A percentile compares a stretch with the other conserved stretches of the same genome.
Evolutionary conservation across 495 filamentous ascomycete genomes (phyloP).

Genomic region (Penicillium pulvis): DNA sequence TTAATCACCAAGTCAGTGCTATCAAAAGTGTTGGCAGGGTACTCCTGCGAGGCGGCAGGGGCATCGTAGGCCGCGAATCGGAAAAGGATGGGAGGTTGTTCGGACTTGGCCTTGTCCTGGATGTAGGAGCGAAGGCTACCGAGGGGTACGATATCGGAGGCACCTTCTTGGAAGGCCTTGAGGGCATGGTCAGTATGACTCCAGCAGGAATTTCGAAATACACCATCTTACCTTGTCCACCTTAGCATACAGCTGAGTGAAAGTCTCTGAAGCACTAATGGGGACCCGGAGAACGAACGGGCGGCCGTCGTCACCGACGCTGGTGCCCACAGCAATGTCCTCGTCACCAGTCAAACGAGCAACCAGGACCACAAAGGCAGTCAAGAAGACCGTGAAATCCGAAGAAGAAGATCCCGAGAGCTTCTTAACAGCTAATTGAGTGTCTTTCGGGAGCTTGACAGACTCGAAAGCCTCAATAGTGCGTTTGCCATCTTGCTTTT

Average conservation of each 20-base stretch:
- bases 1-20: slow-evolving; percentile 52
- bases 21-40: slow-evolving; percentile 48
- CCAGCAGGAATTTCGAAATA: background rate
- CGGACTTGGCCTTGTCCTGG: slow-evolving; percentile 46
- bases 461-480: slow-evolving; percentile 53
- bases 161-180: slow-evolving; percentile 44
- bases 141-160: slow-evolving; percentile 50
- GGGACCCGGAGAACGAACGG: slow-evolving; percentile 52
- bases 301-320: slow-evolving; percentile 44
- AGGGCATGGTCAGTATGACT: slow-evolving; percentile 4
- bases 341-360: slow-evolving; percentile 56
- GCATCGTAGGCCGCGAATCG: slow-evolving; percentile 53
- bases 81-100: slow-evolving; percentile 46
- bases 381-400: slow-evolving; percentile 48
- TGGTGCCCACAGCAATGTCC: slow-evolving; percentile 53
- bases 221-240: slow-evolving; percentile 46
- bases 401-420: slow-evolving; percentile 43
- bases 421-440: slow-evolving; percentile 43
- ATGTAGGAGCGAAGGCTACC: slow-evolving; percentile 47
- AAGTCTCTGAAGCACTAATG: slow-evolving; percentile 42
- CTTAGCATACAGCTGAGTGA: slow-evolving; percentile 43
- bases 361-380: slow-evolving; percentile 51
- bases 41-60: slow-evolving; percentile 48
- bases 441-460: slow-evolving; percentile 39
- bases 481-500: slow-evolving; percentile 39